Evolutionary conservation across 495 filamentous ascomycete species (phyloP).

Genomic region (Polyplosphaeria fusca): DNA sequence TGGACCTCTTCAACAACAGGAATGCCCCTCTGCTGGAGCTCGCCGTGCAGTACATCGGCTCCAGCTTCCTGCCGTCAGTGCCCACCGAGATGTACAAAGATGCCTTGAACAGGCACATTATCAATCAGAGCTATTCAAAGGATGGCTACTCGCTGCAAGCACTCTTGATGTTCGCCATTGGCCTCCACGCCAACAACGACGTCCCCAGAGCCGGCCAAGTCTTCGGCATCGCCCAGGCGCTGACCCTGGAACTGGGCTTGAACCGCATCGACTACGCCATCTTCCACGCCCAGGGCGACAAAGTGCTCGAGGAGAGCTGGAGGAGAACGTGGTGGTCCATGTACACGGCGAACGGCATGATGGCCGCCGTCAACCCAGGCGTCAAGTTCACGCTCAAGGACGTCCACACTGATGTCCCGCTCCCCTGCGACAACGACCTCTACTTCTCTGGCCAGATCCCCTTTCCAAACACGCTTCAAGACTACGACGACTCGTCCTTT

Average conservation of each 20-base stretch:
- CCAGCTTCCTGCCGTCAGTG: constrained; percentile 55
- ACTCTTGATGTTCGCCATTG: constrained; percentile 70
- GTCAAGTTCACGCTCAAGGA: constrained; percentile 41
- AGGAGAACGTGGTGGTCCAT: constrained; percentile 91
- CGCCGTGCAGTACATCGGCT: constrained; percentile 69
- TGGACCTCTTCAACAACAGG: constrained; percentile 33
- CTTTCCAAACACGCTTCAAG: constrained; percentile 57
- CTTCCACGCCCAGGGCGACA: constrained; percentile 47
- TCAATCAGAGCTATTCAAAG: constrained; percentile 46
- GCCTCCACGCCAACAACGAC: constrained; percentile 71
- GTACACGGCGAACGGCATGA: constrained; percentile 67
- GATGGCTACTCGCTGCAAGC: constrained; percentile 74
- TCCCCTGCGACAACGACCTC: constrained; percentile 77
- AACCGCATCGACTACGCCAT: constrained; percentile 56
- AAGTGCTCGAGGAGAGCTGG: constrained; percentile 69
- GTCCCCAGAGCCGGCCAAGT: constrained; percentile 63
- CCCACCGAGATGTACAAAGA: constrained; percentile 51
- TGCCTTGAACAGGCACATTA: constrained; percentile 54
- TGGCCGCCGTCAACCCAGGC: constrained; percentile 45
- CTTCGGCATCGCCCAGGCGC: constrained; percentile 61
- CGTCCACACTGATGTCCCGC: constrained; percentile 40
- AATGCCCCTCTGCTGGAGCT: constrained; percentile 49
- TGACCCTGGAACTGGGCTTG: constrained; percentile 73
- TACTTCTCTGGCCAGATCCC: constrained; percentile 57
- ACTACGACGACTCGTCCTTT: constrained; percentile 64